These are phyloP conservation scores for Agaricus sinodeliciosus DNA, from an alignment of 768 basidiomycete species.

Conservation along the genomic window DNA sequence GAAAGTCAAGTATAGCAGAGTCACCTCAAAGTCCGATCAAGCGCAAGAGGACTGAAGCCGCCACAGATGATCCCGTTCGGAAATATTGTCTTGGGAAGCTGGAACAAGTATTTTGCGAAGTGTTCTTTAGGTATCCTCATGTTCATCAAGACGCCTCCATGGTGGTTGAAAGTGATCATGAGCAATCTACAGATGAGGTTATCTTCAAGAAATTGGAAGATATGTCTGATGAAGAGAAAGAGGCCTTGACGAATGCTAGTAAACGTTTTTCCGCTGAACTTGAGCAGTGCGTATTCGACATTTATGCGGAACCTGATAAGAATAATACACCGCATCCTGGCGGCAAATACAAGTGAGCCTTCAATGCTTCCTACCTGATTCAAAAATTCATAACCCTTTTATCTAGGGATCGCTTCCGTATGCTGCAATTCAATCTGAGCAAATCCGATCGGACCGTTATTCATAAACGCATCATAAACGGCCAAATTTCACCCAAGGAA, in stretches of 20 bases:
- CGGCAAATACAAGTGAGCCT: constrained; percentile 71
- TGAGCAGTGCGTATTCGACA: constrained; percentile 71
- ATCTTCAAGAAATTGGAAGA: constrained; percentile 44
- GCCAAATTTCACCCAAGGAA: constrained; percentile 58
- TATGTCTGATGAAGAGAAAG: constrained; percentile 54
- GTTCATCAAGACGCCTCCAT: constrained; percentile 28
- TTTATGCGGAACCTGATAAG: constrained; percentile 75
- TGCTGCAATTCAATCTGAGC: constrained; percentile 82
- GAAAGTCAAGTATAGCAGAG: background rate
- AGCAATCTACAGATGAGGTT: constrained; percentile 14
- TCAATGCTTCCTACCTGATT: background rate
- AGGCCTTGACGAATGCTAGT: constrained; percentile 47
- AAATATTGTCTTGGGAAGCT: constrained; percentile 79
- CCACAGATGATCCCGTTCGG: constrained; percentile 63
- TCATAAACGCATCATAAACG: constrained; percentile 70
- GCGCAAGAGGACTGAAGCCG: constrained; percentile 19
- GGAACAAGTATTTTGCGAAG: constrained; percentile 60
- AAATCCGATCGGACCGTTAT: constrained; percentile 74
- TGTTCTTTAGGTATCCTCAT: constrained; percentile 69
- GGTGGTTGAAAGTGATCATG: constrained; percentile 13
- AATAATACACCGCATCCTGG: constrained; percentile 54
- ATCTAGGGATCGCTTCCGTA: constrained; percentile 81
- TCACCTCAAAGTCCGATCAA: constrained; percentile 1
- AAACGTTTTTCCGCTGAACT: constrained; percentile 63
- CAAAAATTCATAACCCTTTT: background rate